phyloP scores from a whole-genome alignment of 805 yeast species.

The Candida ficus region DNA sequence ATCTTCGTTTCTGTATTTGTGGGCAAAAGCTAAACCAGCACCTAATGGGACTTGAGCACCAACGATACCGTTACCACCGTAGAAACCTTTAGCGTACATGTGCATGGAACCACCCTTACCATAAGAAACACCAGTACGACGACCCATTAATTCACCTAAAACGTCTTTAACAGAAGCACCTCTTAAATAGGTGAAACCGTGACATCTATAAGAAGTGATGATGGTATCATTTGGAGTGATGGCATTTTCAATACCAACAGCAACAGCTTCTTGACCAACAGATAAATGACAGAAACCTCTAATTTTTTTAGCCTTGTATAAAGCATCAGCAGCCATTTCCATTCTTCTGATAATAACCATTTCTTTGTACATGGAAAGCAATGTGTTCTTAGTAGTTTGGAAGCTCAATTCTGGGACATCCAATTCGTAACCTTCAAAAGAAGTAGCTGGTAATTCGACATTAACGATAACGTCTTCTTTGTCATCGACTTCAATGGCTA shows the following conservation, averaged over 20 bases:
- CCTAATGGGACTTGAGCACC: constrained; percentile 99
- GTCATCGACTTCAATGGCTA: constrained; percentile 23
- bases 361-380: constrained; percentile 93
- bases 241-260: constrained; percentile 97
- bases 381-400: constrained; percentile 72
- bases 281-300: constrained; percentile 99
- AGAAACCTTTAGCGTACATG: constrained; percentile 92
- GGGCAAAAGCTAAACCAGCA: constrained; percentile 97
- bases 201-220: constrained; percentile 98
- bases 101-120: constrained; percentile 99
- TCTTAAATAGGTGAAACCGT: constrained; percentile 96
- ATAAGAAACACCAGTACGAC: constrained; percentile 87
- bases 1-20: constrained; percentile 80
- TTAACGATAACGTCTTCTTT: constrained; percentile 28
- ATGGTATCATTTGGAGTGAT: constrained; percentile 79
- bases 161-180: constrained; percentile 90
- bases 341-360: constrained; percentile 92
- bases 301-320: constrained; percentile 96
- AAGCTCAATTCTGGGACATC: constrained; percentile 67
- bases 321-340: constrained; percentile 98
- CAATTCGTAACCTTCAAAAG: constrained; percentile 83
- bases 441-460: constrained; percentile 67
- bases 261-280: constrained; percentile 98
- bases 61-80: constrained; percentile 99
- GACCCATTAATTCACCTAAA: constrained; percentile 95